Conservation (phyloP, 345 rosid species). For the Firmiana major region DNA sequence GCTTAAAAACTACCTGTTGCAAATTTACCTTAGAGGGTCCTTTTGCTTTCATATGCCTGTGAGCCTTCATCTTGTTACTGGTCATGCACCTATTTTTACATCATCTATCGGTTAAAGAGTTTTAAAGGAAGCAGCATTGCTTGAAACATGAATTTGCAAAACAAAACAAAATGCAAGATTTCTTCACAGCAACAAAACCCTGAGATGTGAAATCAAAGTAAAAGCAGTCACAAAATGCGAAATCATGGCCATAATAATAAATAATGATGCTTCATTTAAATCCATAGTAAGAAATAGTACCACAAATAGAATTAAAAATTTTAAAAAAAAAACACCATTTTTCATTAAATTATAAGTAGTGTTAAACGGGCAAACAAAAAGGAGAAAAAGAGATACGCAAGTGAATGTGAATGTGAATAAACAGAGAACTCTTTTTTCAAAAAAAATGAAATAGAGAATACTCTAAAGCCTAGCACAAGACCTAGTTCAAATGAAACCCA, state of each 20-base stretch:
- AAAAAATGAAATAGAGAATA: background rate
- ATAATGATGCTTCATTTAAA: too few relatives aligned
- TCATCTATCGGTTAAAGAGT: background rate
- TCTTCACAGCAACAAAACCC: background rate
- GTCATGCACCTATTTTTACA: background rate
- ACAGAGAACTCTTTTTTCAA: too few relatives aligned
- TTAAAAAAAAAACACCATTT: too few relatives aligned
- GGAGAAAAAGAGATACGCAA: too few relatives aligned
- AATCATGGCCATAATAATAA: background rate
- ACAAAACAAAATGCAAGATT: background rate
- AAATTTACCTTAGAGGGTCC: slow-evolving; percentile 41
- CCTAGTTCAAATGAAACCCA: background rate
- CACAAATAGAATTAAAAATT: too few relatives aligned
- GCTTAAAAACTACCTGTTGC: slow-evolving; percentile 57
- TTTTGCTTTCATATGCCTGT: slow-evolving; percentile 35
- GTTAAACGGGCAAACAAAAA: background rate
- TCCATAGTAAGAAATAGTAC: too few relatives aligned
- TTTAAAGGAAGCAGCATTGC: background rate
- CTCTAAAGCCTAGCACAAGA: background rate
- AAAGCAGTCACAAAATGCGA: background rate
- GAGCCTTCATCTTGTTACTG: slow-evolving; percentile 40
- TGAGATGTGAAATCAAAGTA: background rate
- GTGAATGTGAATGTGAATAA: background rate
- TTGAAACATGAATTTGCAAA: background rate
- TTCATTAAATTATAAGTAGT: too few relatives aligned